Evolutionary conservation across 768 basidiomycete species (phyloP), one percentile per base, ranked within the genome.

Genomic region (Amanita brunnescens): DNA sequence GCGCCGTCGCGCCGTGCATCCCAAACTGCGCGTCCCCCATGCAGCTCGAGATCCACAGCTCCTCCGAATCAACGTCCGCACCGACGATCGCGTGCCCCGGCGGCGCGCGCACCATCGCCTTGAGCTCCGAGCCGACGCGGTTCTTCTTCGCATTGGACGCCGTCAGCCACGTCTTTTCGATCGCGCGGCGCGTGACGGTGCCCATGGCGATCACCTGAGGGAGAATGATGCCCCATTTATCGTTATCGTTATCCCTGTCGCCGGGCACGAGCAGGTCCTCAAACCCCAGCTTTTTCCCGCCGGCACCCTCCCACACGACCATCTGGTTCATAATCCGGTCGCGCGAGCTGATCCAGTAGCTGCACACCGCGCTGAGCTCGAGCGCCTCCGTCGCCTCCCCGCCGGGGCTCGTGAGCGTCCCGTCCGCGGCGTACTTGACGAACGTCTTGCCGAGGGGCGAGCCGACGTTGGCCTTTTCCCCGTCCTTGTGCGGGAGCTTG

Each of bases 21-120:
- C 95, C 96, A 64, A 99, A 96, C 66, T 99, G 95, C 0, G 93
- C 90, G 61, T 98, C 96, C 0, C 95, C 95, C 91, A 98, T 95
- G 54, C 91, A 91, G 60, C 90, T 93, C 16, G 94, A 95, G 57
- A 98, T 98, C 96, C 96, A 98, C 20, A 99, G 73, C 66, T 99
- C 96, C 69, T 98, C 95, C 42, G 92, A 95, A 66, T 99, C 96
- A 20, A 99, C 96, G 64, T 99, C 96, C 0, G 26, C 26, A 3
- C 96, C 96, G 18, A 99, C 92, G 56, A 99, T 89, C 5, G 87
- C 80, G 64, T 95, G 96, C 1, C 96, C 94, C 0, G 81, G 77
- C 1, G 95, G 96, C 0, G 94, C 94, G 20, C 88, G 84, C 7
- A 99, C 85, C 94, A 98, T 96, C 3, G 94, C 90, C 64, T 98